A percentile compares a stretch with the other conserved stretches of the same genome.
phyloP scores from a whole-genome alignment of 441 rosid genomes.

The Flueggea neowawraea region DNA sequence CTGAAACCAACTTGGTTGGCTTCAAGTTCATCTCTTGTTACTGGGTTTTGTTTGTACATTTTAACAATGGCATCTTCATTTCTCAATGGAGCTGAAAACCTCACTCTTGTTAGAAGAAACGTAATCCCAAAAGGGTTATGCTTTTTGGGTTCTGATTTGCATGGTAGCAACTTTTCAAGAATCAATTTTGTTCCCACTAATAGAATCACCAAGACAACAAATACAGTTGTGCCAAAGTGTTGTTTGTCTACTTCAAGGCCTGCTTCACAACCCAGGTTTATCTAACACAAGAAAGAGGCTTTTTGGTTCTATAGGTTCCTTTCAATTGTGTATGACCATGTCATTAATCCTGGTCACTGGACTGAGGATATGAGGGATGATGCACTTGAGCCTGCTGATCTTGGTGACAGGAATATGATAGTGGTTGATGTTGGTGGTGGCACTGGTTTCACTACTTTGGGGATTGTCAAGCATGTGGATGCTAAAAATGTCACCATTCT shows the following conservation, averaged over 20 bases:
- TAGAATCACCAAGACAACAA: constrained; percentile 28
- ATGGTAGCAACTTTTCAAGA: constrained; percentile 32
- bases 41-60: constrained; percentile 8
- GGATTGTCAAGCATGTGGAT: constrained; percentile 89
- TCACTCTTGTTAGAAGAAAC: constrained; percentile 20
- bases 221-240: constrained; percentile 39
- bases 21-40: constrained; percentile 3
- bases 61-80: constrained; percentile 60
- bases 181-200: constrained; percentile 28
- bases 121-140: constrained; percentile 39
- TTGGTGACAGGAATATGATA: constrained; percentile 55
- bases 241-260: constrained; percentile 83
- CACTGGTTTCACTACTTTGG: constrained; percentile 92
- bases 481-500: constrained; percentile 90
- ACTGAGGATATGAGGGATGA: constrained; percentile 98
- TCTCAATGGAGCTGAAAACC: constrained; percentile 61
- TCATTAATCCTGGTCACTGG: constrained; percentile 93
- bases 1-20: constrained; percentile 1
- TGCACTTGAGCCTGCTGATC: constrained; percentile 96
- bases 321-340: constrained; percentile 89
- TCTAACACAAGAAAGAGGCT: constrained; percentile 97
- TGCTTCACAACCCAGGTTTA: constrained; percentile 89
- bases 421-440: constrained; percentile 99
- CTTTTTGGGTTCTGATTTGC: constrained; percentile 37
- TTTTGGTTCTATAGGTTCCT: constrained; percentile 96